phyloP scores from a whole-genome alignment of 2,329 filamentous ascomycete genomes.

The Apiospora phragmitis region DNA sequence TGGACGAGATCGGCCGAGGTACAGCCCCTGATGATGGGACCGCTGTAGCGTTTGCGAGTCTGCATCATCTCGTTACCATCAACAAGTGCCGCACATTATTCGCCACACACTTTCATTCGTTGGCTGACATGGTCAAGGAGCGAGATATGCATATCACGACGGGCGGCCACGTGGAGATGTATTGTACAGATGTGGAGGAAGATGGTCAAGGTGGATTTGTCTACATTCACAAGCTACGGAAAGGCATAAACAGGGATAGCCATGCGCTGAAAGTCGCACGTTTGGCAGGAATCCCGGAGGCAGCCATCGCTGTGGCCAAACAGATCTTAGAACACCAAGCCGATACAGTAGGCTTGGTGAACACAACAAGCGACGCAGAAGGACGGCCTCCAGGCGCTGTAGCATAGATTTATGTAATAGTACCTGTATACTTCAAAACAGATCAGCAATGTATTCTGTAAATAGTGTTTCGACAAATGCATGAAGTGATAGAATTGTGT shows the following conservation, averaged over 20 bases:
- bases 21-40: constrained; percentile 92
- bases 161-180: constrained; percentile 60
- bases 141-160: constrained; percentile 41
- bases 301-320: constrained; percentile 68
- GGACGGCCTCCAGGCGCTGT: not conserved
- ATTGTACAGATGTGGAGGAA: constrained; percentile 89
- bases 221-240: constrained; percentile 80
- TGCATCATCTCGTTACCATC: constrained; percentile 78
- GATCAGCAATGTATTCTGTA: not conserved
- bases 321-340: constrained; percentile 46
- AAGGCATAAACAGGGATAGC: constrained; percentile 81
- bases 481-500: constrained; percentile 25
- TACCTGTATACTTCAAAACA: not conserved
- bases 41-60: constrained; percentile 84
- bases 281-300: constrained; percentile 77
- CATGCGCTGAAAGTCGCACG: constrained; percentile 95
- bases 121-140: constrained; percentile 73
- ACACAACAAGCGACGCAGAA: not conserved
- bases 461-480: not conserved
- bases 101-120: constrained; percentile 88
- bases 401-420: constrained; percentile 9
- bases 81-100: constrained; percentile 84
- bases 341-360: not conserved
- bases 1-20: constrained; percentile 96
- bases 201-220: constrained; percentile 70